These are phyloP conservation scores for Gnomoniopsis sp. DNA, from an alignment of 2,329 filamentous ascomycete genomes.

Conservation along the genomic window DNA sequence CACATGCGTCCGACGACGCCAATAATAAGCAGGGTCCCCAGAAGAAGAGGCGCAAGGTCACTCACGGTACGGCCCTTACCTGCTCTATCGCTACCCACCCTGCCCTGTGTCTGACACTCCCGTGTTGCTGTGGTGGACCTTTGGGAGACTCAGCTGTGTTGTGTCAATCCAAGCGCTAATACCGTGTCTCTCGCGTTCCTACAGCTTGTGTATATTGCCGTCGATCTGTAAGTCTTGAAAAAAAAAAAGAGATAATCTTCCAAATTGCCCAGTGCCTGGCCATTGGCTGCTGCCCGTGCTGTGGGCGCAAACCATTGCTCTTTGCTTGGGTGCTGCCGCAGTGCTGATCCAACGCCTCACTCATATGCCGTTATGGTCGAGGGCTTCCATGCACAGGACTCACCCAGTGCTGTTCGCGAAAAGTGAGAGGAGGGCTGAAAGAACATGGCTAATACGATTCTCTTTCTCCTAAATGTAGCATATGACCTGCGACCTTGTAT, in stretches of 20 bases:
- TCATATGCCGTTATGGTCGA: neutral
- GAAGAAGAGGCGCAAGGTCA: conserved; percentile 85
- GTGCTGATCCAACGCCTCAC: neutral
- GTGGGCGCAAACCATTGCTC: conserved; percentile 19
- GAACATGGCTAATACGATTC: conserved; percentile 43
- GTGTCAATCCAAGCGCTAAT: conserved; percentile 18
- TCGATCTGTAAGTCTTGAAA: conserved; percentile 73
- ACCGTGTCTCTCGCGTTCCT: conserved; percentile 39
- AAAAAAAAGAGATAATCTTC: conserved; percentile 15
- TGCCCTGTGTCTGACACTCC: conserved; percentile 8
- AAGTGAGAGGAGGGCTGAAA: neutral
- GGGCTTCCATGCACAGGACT: conserved; percentile 12
- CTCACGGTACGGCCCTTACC: conserved; percentile 65
- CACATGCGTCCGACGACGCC: conserved; percentile 28
- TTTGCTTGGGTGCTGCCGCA: conserved; percentile 18
- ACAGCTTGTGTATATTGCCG: conserved; percentile 86
- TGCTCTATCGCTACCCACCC: neutral
- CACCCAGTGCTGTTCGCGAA: neutral
- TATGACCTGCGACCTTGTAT: conserved; percentile 90
- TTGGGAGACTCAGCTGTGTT: conserved; percentile 22
- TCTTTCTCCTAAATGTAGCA: conserved; percentile 55
- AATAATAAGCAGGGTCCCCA: conserved; percentile 54
- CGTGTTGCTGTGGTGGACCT: conserved; percentile 17
- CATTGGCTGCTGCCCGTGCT: conserved; percentile 18
- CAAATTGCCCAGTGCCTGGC: conserved; percentile 10